Percentiles rank a stretch among this genome's conserved stretches.
Conservation (phyloP, 2,329 filamentous ascomycete species). For the Myriangium duriaei region DNA sequence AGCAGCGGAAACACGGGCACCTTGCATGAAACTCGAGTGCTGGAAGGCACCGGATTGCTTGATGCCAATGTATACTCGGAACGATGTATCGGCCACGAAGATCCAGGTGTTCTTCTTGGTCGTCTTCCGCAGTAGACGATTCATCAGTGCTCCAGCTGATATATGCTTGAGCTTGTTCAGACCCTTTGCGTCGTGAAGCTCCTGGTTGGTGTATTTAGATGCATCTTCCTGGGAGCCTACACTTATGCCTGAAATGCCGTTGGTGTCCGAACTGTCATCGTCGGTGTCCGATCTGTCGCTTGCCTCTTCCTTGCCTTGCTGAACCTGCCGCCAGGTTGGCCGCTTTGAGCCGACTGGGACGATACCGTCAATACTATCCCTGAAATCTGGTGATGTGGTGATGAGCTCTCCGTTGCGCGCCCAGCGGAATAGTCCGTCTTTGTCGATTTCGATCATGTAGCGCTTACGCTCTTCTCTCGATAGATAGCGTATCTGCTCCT, state of each 20-base stretch:
- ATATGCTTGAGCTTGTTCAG: constrained; percentile 52
- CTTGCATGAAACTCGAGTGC: constrained; percentile 80
- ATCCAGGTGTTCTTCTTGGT: constrained; percentile 88
- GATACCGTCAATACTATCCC: constrained; percentile 61
- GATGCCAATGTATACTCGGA: constrained; percentile 78
- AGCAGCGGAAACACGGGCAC: constrained; percentile 67
- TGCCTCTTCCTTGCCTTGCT: constrained; percentile 13
- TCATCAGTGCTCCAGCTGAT: constrained; percentile 60
- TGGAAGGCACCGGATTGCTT: constrained; percentile 83
- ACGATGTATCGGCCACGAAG: constrained; percentile 77
- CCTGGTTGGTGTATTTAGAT: constrained; percentile 53
- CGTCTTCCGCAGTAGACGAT: constrained; percentile 64
- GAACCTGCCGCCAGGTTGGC: constrained; percentile 28
- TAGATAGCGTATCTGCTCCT: constrained; percentile 72
- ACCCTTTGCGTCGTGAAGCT: constrained; percentile 49
- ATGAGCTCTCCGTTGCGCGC: constrained; percentile 69
- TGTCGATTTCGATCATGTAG: constrained; percentile 68
- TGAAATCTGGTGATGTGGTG: constrained; percentile 62
- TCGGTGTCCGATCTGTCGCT: constrained; percentile 19
- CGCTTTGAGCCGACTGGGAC: constrained; percentile 32
- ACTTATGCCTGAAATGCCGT: constrained; percentile 30
- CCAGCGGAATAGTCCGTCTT: constrained; percentile 68
- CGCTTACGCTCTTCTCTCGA: constrained; percentile 68
- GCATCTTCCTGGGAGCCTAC: constrained; percentile 47
- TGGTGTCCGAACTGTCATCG: constrained; percentile 21